Evolutionary conservation across 352 stramenopile genomes (phyloP).

Genomic region (Aphanomyces stellatus): DNA sequence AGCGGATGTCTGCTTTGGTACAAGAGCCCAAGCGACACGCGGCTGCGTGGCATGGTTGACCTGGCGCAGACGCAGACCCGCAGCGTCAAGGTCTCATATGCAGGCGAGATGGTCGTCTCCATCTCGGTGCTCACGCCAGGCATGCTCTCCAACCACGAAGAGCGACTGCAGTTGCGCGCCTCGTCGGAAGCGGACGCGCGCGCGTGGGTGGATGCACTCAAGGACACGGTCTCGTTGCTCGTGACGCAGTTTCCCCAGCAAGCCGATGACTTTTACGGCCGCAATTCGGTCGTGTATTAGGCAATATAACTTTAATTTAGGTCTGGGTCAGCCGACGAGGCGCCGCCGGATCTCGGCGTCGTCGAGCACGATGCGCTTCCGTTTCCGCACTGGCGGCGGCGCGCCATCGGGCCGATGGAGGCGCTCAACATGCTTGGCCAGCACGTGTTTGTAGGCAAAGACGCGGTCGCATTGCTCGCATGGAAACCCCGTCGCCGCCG

Average conservation of each 20-base stretch:
- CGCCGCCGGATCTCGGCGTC: neutral
- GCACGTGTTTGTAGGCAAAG: slow-evolving; percentile 70
- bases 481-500: slow-evolving; percentile 39
- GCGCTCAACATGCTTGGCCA: slow-evolving; percentile 18
- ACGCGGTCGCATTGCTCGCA: slow-evolving; percentile 50
- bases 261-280: neutral
- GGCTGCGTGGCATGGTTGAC: slow-evolving; percentile 11
- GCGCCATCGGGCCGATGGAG: neutral
- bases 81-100: slow-evolving; percentile 3
- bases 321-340: neutral
- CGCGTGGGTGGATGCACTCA: neutral
- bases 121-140: neutral
- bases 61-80: neutral
- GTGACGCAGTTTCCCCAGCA: slow-evolving; percentile 3
- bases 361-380: neutral
- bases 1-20: slow-evolving; percentile 17
- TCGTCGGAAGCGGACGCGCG: slow-evolving; percentile 3
- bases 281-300: slow-evolving; percentile 20
- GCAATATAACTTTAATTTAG: neutral
- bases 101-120: neutral
- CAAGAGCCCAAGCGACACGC: slow-evolving; percentile 2
- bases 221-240: slow-evolving; percentile 5
- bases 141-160: slow-evolving; percentile 7
- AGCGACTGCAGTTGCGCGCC: slow-evolving; percentile 1
- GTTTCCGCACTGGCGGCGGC: neutral